Evolutionary conservation across 805 yeast species (phyloP), one percentile per base, ranked within the genome.

Genomic region (Barnettozyma siamensis): DNA sequence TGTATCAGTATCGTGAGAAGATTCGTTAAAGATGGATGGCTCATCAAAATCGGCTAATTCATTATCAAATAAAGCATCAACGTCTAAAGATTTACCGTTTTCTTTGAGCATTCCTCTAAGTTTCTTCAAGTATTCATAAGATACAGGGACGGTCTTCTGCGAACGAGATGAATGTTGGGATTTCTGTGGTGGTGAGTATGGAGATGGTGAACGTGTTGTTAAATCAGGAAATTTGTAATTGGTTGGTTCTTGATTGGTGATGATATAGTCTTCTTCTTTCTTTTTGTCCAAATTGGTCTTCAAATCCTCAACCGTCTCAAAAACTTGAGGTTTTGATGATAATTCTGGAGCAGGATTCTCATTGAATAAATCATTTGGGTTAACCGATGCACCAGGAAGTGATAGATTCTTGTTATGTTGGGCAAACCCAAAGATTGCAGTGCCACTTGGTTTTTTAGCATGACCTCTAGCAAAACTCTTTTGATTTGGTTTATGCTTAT

Each of bases 401-500:
- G 85, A 76, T 29, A 83, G 59, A 35, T 78, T 82, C 43, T 76
- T 74, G 44, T 72, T 71, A 57, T 83, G 89, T 35, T 76, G 78
- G 8, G 70, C 64, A 49, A 74, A 83, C 0, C 94, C 94, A 60
- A 84, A 84, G 21, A 84, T 83, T 2, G 85, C 91, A 4, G 91
- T 81, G 12, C 94, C 94, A 64, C 88, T 81, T 16, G 75, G 68
- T 43, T 78, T 76, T 48, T 86, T 73, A 40, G 72, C 62, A 55
- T 83, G 91, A 19, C 60, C 57, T 43, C 35, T 49, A 3, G 20
- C 16, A 13, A 36, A 40, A 7, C 31, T 35, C 10, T 26, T 30
- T 9, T 33, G 37, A 21, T n/a, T 27, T 19, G 28, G 16, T 13
- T 32, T 26, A 16, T 43, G 37, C 2, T 13, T 18, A n/a, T n/a